Evolutionary conservation across 169 alveolate species (phyloP).

Genomic region (Plasmodium vinckei): DNA sequence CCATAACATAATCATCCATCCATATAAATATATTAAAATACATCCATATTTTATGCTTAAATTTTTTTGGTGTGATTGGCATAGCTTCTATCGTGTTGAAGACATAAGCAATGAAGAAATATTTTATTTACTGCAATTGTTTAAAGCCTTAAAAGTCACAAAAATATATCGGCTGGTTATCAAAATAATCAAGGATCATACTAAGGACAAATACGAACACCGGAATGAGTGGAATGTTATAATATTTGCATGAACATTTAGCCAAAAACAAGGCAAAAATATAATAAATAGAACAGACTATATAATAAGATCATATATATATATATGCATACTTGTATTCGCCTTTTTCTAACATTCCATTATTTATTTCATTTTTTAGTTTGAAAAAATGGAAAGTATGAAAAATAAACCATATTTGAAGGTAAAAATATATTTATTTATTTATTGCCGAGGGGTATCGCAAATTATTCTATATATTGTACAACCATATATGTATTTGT

Average conservation of each 20-base stretch:
- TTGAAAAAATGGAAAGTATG: slow-evolving; percentile 72
- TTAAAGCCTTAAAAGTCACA: slow-evolving; percentile 38
- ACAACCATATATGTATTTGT: neutral
- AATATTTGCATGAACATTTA: neutral
- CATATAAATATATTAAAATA: neutral
- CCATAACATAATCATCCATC: neutral
- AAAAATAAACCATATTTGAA: slow-evolving; percentile 23
- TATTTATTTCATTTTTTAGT: slow-evolving; percentile 7
- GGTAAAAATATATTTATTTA: slow-evolving; percentile 11
- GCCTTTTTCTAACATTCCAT: neutral
- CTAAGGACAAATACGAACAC: slow-evolving; percentile 65
- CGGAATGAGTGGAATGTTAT: slow-evolving; percentile 70
- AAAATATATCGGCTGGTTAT: slow-evolving; percentile 38
- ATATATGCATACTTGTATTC: neutral
- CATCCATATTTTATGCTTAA: neutral
- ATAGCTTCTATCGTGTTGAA: slow-evolving; percentile 5
- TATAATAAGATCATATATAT: neutral
- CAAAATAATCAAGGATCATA: slow-evolving; percentile 16
- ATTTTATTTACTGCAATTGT: slow-evolving; percentile 18
- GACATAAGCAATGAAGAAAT: slow-evolving; percentile 8
- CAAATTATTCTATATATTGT: neutral
- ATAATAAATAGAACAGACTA: neutral
- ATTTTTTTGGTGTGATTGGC: neutral
- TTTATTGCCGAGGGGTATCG: neutral
- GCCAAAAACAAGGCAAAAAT: neutral